Percentiles rank a stretch among this genome's conserved stretches.
Conservation (phyloP, 495 filamentous ascomycete species). For the Penicillium roqueforti region DNA sequence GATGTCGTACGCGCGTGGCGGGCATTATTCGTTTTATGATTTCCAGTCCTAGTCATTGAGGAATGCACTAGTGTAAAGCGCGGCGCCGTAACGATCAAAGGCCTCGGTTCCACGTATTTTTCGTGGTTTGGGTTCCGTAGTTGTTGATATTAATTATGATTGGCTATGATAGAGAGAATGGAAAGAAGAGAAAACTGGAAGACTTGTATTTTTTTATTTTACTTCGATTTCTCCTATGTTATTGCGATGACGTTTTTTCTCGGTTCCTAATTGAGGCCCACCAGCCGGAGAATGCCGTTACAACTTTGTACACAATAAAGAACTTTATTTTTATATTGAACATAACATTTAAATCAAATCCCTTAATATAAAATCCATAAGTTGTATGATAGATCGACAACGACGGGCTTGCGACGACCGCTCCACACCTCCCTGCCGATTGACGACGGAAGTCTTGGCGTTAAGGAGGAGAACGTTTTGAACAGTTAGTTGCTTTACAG, state of each 20-base stretch:
- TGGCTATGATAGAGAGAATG: slow-evolving; percentile 4
- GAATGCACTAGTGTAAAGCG: slow-evolving; percentile 19
- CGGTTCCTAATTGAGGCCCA: slow-evolving; percentile 1
- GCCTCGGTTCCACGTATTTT: slow-evolving; percentile 25
- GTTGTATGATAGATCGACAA: slow-evolving; percentile 12
- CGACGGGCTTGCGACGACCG: slow-evolving; percentile 23
- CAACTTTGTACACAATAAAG: background rate
- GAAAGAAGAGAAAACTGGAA: background rate
- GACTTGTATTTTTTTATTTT: background rate
- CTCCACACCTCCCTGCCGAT: slow-evolving; percentile 22
- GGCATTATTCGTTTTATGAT: slow-evolving; percentile 33
- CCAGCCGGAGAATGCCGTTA: slow-evolving; percentile 1
- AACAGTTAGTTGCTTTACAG: background rate
- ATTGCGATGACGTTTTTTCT: slow-evolving; percentile 1
- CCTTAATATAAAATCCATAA: too few relatives aligned
- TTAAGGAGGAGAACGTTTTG: background rate
- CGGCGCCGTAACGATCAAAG: slow-evolving; percentile 8
- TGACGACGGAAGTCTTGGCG: slow-evolving; percentile 14
- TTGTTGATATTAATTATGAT: slow-evolving; percentile 4
- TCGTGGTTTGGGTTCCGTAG: background rate
- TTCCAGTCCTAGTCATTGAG: slow-evolving; percentile 27
- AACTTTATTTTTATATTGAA: too few relatives aligned
- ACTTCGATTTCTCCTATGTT: background rate
- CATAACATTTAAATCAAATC: too few relatives aligned
- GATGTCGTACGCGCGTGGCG: slow-evolving; percentile 41